Evolutionary conservation across 2,329 filamentous ascomycete species (phyloP), one percentile per base, ranked within the genome.

Genomic region (Dactylella cylindrospora): DNA sequence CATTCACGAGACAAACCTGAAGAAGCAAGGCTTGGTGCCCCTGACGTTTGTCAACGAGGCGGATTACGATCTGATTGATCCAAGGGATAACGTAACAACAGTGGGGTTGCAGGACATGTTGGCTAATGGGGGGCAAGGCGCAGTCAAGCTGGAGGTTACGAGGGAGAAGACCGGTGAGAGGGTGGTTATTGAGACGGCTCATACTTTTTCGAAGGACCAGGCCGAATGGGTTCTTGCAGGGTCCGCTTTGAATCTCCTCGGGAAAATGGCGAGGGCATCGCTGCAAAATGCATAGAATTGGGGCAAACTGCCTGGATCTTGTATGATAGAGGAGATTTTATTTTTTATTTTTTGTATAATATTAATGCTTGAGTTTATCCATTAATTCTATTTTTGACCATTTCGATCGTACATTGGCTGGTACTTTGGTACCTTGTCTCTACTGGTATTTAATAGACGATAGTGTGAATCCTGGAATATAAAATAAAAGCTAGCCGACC

Each of bases 11-110:
- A 95, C 90, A 23, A 95, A 95, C 73, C 77, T 95, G 67, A 95
- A 95, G 83, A 95, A 95, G 77, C 93, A 98, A 76, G 93, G 93
- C 65, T 86, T 98, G 26, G 89, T 98, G 36, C 93, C 93, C 1
- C 78, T 98, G 69, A 96, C 89, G 0, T 95, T 98, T 71, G 88
- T 78, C 38, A 79, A 95, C 73, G 90, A 94, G 75, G 79, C 81
- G 15, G 93, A 97, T 74, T 97, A 96, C 72, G 88, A 93, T 70
- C 76, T 78, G 65, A 86, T 98, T 66, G 78, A 81, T 46, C 90
- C 90, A 0, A 88, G 90, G 66, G 93, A 98, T 72, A 78, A 84
- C 69, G 87, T 97, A 19, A 77, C 78, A 62, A 97, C 91, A 0
- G 80, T 90, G 29, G 93, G 93, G 0, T 75, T 98, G 64, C 83